Evolutionary conservation across 257 asterid species (phyloP).

Genomic region (Craterostigma plantagineum): DNA sequence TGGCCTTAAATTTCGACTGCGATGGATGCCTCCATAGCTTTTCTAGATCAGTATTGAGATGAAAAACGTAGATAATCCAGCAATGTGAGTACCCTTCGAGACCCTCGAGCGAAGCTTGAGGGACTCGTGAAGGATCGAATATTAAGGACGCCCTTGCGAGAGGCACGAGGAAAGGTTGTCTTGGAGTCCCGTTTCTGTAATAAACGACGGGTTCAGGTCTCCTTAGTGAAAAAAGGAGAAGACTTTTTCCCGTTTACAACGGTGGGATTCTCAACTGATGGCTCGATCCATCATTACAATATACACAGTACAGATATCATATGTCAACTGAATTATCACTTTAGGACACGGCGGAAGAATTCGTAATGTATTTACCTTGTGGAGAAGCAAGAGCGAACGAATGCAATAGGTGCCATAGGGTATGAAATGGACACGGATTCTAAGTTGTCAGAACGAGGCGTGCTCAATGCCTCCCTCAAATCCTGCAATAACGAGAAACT

Average conservation of each 20-base stretch:
- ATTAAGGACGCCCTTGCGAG: slow-evolving; percentile 67
- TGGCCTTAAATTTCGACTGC: slow-evolving; percentile 69
- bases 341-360: background rate
- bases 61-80: slow-evolving; percentile 90
- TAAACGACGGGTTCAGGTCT: background rate
- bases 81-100: slow-evolving; percentile 82
- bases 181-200: slow-evolving; percentile 83
- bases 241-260: too few relatives aligned
- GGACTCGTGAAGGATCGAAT: slow-evolving; percentile 58
- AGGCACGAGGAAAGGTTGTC: slow-evolving; percentile 95
- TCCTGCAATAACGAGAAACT: slow-evolving; percentile 51
- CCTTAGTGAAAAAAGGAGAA: too few relatives aligned
- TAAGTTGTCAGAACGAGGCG: slow-evolving; percentile 14
- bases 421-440: slow-evolving; percentile 24
- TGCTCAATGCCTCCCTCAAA: slow-evolving; percentile 46
- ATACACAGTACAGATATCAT: too few relatives aligned
- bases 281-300: too few relatives aligned
- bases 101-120: slow-evolving; percentile 80
- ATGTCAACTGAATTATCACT: background rate
- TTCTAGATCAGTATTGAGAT: slow-evolving; percentile 76
- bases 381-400: slow-evolving; percentile 67
- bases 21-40: slow-evolving; percentile 89
- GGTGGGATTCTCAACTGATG: too few relatives aligned
- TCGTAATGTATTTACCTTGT: slow-evolving; percentile 34
- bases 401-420: slow-evolving; percentile 83